Percentiles rank a stretch among this genome's conserved stretches.
Conservation (phyloP, 2,329 filamentous ascomycete genomes). For the Arthrobotrys pseudoclavata region DNA sequence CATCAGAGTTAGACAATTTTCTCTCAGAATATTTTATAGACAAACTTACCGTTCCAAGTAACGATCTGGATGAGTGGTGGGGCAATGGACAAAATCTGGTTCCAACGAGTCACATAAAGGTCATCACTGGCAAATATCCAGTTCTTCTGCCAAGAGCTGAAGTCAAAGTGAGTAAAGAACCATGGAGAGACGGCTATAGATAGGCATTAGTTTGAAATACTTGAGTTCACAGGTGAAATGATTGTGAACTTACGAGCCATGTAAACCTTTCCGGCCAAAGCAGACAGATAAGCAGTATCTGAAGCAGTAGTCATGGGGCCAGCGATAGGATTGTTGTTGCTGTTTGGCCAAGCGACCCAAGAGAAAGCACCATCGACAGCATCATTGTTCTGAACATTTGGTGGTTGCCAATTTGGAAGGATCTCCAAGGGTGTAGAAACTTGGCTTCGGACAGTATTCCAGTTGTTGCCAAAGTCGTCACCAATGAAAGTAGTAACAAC, state of each 20-base stretch:
- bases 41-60: constrained; percentile 53
- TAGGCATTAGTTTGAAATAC: background rate
- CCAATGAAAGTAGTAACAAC: constrained; percentile 72
- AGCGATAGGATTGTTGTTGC: constrained; percentile 59
- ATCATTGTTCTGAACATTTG: constrained; percentile 42
- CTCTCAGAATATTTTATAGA: background rate
- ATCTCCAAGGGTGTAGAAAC: constrained; percentile 54
- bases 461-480: constrained; percentile 63
- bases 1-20: background rate
- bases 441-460: constrained; percentile 44
- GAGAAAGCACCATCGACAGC: constrained; percentile 65
- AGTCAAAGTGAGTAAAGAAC: constrained; percentile 72
- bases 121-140: constrained; percentile 76
- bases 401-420: constrained; percentile 51
- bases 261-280: constrained; percentile 68
- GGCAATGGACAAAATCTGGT: constrained; percentile 68
- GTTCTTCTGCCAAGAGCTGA: constrained; percentile 72
- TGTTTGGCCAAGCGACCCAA: constrained; percentile 70
- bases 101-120: constrained; percentile 74
- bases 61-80: constrained; percentile 65
- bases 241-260: constrained; percentile 67
- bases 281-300: constrained; percentile 67
- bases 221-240: background rate
- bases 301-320: constrained; percentile 66
- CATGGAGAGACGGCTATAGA: constrained; percentile 69